Conservation (phyloP, 352 stramenopile genomes). For the Globisporangium sylvaticum region DNA sequence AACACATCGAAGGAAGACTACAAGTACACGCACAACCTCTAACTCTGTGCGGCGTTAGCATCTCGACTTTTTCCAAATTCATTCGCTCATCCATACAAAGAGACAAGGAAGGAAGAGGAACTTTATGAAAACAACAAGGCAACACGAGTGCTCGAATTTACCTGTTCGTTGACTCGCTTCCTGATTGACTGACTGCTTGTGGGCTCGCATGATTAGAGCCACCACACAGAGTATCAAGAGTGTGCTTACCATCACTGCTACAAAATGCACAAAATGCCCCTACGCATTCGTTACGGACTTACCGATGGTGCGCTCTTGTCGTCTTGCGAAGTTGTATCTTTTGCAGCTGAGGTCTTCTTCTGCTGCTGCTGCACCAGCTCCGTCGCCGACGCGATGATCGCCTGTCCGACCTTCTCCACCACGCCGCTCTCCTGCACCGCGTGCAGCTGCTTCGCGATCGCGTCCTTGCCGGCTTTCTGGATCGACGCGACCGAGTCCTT, state of each 20-base stretch:
- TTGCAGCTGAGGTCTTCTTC: not conserved
- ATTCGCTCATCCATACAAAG: not conserved
- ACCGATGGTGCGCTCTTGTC: not conserved
- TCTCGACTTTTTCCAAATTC: not conserved
- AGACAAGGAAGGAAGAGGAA: not conserved
- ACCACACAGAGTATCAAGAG: not conserved
- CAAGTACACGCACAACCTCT: conserved; percentile 84
- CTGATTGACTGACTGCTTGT: not conserved
- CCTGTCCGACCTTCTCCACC: conserved; percentile 42
- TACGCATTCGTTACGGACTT: not conserved
- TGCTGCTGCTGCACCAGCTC: conserved; percentile 6
- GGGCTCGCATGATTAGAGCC: not conserved
- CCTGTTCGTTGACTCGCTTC: not conserved
- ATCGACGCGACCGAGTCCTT: conserved; percentile 50
- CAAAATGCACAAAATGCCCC: not conserved
- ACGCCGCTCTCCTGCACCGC: conserved; percentile 49
- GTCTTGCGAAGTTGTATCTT: not conserved
- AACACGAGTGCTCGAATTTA: not conserved
- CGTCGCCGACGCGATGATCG: conserved; percentile 22
- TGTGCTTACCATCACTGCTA: not conserved
- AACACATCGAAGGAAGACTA: conserved; percentile 82
- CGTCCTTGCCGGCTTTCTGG: conserved; percentile 41
- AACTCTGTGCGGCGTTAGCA: conserved; percentile 14
- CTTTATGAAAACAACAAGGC: not conserved
- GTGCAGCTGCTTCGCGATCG: conserved; percentile 41